Evolutionary conservation across 2,329 filamentous ascomycete species (phyloP).

Genomic region (Fusarium beomiforme): DNA sequence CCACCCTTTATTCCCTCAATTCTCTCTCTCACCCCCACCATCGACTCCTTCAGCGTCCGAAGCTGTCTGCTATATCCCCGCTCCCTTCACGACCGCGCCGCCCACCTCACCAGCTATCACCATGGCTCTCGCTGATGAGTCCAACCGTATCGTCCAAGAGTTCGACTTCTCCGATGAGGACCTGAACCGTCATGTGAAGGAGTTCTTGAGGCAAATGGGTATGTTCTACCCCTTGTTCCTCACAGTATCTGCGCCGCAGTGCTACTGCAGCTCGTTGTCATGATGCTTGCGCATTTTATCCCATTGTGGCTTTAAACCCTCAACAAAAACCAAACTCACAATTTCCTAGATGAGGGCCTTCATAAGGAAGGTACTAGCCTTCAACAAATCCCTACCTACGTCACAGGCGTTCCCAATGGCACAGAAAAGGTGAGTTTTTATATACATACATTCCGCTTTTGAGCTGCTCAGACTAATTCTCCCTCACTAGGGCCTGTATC

Average conservation of each 20-base stretch:
- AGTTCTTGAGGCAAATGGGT: conserved; percentile 90
- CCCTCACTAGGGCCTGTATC: conserved; percentile 79
- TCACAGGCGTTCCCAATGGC: conserved; percentile 94
- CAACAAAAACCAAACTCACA: conserved; percentile 20
- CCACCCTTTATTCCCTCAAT: conserved; percentile 19
- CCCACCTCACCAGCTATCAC: conserved; percentile 65
- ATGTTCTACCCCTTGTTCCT: conserved; percentile 39
- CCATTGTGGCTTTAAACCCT: conserved; percentile 7
- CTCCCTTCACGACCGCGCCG: conserved; percentile 63
- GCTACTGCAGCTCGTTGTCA: conserved; percentile 6
- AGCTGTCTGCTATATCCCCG: conserved; percentile 64
- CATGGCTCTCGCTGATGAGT: conserved; percentile 75
- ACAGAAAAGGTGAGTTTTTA: conserved; percentile 82
- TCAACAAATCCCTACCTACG: conserved; percentile 97
- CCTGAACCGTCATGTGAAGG: conserved; percentile 81
- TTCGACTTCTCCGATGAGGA: conserved; percentile 86
- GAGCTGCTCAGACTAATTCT: conserved; percentile 10
- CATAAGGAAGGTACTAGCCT: conserved; percentile 80
- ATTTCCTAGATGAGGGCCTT: conserved; percentile 78
- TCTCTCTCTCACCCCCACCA: conserved; percentile 39
- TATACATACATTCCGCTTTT: neutral
- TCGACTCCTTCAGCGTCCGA: conserved; percentile 49
- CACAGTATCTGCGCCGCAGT: conserved; percentile 7
- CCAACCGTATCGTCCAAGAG: conserved; percentile 80
- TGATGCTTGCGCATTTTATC: conserved; percentile 24